Conservation (phyloP, 192 early-diverging fungal genomes). For the Ramicandelaber brevisporus region DNA sequence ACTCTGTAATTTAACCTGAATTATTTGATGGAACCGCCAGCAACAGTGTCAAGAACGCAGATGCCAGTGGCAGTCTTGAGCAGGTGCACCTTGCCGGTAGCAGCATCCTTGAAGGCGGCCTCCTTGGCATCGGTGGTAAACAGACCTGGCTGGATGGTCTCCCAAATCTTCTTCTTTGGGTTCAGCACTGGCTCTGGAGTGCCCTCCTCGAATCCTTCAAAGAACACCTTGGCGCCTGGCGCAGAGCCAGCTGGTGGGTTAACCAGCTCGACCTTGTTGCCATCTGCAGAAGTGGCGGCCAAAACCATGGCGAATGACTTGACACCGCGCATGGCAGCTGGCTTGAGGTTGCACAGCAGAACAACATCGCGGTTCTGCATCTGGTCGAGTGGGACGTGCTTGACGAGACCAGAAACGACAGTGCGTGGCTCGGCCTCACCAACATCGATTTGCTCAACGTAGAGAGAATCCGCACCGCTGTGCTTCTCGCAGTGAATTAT, state of each 20-base stretch:
- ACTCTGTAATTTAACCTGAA: not conserved
- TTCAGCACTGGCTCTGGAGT: slow-evolving; percentile 76
- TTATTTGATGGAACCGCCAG: slow-evolving; percentile 48
- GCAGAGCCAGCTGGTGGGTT: slow-evolving; percentile 57
- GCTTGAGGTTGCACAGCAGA: slow-evolving; percentile 85
- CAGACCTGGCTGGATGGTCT: slow-evolving; percentile 78
- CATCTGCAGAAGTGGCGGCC: slow-evolving; percentile 60
- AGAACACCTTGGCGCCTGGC: slow-evolving; percentile 78
- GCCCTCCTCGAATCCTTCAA: slow-evolving; percentile 63
- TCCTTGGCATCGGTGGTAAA: slow-evolving; percentile 38
- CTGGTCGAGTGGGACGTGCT: slow-evolving; percentile 70
- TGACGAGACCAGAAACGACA: slow-evolving; percentile 81
- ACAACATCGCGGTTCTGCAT: slow-evolving; percentile 48
- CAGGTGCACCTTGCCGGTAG: slow-evolving; percentile 17
- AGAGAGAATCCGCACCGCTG: slow-evolving; percentile 86
- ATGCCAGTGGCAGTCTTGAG: slow-evolving; percentile 15
- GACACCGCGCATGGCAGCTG: slow-evolving; percentile 77
- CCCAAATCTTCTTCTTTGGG: slow-evolving; percentile 97
- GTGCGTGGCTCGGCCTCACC: slow-evolving; percentile 66
- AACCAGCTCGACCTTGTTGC: slow-evolving; percentile 74
- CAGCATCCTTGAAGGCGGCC: slow-evolving; percentile 33
- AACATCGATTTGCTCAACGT: slow-evolving; percentile 84
- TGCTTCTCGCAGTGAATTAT: slow-evolving; percentile 65
- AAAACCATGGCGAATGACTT: slow-evolving; percentile 93
- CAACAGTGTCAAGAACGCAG: slow-evolving; percentile 32